Evolutionary conservation across 768 basidiomycete genomes (phyloP), one percentile per base, ranked within the genome.

Genomic region (Candolleomyces aberdarensis): DNA sequence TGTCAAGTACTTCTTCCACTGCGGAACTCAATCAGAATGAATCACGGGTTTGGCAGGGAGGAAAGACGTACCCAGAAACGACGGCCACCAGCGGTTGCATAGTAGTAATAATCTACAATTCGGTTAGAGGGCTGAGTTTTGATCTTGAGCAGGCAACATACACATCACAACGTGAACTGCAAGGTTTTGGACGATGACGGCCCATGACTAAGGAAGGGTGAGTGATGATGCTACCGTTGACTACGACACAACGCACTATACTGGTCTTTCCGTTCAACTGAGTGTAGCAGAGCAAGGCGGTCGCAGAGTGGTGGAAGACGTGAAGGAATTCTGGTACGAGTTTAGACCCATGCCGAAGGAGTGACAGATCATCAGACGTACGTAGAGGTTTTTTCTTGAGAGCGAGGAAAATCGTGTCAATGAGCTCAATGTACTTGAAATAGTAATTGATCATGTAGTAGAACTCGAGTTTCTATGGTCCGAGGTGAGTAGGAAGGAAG

Each of bases 1-100:
- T 44, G 97, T 99, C 63, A 98, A 75, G 76, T 99, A 95, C 75
- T 95, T 95, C 82, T 99, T 99, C 97, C 97, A 99, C 96, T 96
- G 68, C 22, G 56, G 44, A 46, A 10, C 41, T 26, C 29, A 54
- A 57, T 44, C 60, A 46, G 56, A 55, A 36, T 20, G 11, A 6
- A 46, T 26, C n/a, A 20, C 31, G 7, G 40, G 56, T 10, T 20
- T 54, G 40, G 59, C 59, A 9, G 48, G 43, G 47, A 20, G 19
- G 15, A 43, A 36, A 55, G 20, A 55, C 62, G 57, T 75, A 95
- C 94, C 95, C 97, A 98, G 76, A 98, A 94, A 78, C 83, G 92
- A 70, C 90, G 91, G 63, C 97, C 97, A 70, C 96, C 94, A 55
- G 97, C 95, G 55, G 97, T 98, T 26, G 95, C 95, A 76, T 91